These are phyloP conservation scores for Gaertneriomyces sp. DNA, from an alignment of 192 early-diverging fungal genomes.

Conservation along the genomic window DNA sequence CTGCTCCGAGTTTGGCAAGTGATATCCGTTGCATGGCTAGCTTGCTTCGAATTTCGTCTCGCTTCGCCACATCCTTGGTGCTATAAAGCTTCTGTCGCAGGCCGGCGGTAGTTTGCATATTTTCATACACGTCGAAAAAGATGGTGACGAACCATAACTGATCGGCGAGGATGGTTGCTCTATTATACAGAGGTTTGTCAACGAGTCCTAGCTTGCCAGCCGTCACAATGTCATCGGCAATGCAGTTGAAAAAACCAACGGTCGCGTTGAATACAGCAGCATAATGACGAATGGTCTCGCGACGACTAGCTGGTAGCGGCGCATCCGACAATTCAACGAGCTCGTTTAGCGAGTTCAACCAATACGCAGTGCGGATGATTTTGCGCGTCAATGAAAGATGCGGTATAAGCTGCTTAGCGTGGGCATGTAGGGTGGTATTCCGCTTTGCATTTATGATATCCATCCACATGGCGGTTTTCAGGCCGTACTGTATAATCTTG, in stretches of 20 bases:
- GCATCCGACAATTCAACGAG: conserved; percentile 35
- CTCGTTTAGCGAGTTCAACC: conserved; percentile 61
- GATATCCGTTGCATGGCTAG: conserved; percentile 55
- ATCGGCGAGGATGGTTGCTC: conserved; percentile 58
- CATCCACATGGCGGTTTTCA: conserved; percentile 66
- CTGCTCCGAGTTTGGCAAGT: conserved; percentile 62
- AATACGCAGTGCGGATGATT: conserved; percentile 68
- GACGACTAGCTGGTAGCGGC: background rate
- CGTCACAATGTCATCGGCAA: conserved; percentile 73
- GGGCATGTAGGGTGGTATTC: conserved; percentile 6
- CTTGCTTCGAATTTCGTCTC: conserved; percentile 27
- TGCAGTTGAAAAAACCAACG: conserved; percentile 61
- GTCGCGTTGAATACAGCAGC: conserved; percentile 33
- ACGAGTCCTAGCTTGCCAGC: conserved; percentile 66
- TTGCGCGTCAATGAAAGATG: conserved; percentile 74
- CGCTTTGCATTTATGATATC: conserved; percentile 28
- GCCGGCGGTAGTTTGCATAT: conserved; percentile 35
- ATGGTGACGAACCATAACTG: conserved; percentile 70
- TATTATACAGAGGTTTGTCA: conserved; percentile 44
- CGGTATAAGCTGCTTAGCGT: conserved; percentile 50
- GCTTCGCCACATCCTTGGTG: conserved; percentile 7
- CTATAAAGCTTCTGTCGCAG: conserved; percentile 21
- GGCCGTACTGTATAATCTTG: conserved; percentile 72
- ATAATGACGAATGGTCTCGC: conserved; percentile 19
- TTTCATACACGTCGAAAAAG: conserved; percentile 61